A percentile compares a stretch with the other conserved stretches of the same genome.
These are phyloP conservation scores for Sechiopsis laciniata DNA, from an alignment of 306 rosid genomes.

Conservation along the genomic window DNA sequence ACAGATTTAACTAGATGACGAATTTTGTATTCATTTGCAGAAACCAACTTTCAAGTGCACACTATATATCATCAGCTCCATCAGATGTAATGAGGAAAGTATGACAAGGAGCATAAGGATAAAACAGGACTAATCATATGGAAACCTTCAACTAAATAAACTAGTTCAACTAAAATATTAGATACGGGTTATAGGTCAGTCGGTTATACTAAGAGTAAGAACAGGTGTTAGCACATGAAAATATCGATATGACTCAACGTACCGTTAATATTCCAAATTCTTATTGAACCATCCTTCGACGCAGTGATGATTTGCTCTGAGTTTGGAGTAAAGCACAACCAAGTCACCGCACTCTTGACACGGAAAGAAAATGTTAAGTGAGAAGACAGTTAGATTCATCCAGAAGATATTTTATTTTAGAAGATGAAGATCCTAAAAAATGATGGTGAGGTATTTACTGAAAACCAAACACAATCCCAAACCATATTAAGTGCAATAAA, in stretches of 20 bases:
- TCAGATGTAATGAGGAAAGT: background rate
- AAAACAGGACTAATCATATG: slow-evolving; percentile 1
- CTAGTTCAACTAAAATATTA: background rate
- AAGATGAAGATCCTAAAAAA: too few species aligned
- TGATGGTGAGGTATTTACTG: too few species aligned
- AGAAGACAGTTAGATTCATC: slow-evolving; percentile 12
- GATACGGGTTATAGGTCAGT: background rate
- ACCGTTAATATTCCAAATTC: slow-evolving; percentile 99
- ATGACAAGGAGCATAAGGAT: background rate
- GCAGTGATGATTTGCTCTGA: slow-evolving; percentile 89
- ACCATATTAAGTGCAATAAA: too few species aligned
- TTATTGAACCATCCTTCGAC: slow-evolving; percentile 84
- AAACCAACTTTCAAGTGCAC: background rate
- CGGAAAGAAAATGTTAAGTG: slow-evolving; percentile 16
- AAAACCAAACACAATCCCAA: too few species aligned
- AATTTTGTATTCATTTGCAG: background rate
- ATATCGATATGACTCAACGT: slow-evolving; percentile 21
- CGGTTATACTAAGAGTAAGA: too few species aligned
- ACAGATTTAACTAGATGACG: background rate
- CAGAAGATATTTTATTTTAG: background rate
- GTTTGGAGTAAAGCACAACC: slow-evolving; percentile 87
- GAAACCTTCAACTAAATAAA: background rate
- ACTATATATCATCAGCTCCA: background rate
- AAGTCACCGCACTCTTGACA: slow-evolving; percentile 91
- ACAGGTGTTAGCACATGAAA: background rate